phyloP scores from a whole-genome alignment of 345 rosid genomes.

The Populus deltoides region DNA sequence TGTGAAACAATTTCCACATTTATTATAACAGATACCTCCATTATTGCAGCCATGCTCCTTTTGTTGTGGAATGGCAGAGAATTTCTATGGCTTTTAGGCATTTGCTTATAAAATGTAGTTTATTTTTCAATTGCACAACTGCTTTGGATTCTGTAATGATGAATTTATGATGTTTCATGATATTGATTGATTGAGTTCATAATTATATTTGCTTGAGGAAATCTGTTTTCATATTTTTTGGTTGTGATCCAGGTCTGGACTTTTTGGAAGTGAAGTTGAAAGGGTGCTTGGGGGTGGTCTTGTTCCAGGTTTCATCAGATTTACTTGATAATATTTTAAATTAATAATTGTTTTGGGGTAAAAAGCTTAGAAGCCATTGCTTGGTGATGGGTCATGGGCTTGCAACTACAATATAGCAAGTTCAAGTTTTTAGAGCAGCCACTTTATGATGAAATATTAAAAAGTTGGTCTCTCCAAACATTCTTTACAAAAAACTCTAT shows the following conservation, averaged over 20 bases:
- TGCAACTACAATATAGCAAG: background rate
- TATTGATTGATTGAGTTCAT: background rate
- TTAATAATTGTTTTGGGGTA: background rate
- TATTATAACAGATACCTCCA: background rate
- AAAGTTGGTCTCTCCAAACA: background rate
- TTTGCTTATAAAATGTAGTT: background rate
- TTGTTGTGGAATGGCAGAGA: background rate
- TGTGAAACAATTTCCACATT: background rate
- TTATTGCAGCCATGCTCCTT: background rate
- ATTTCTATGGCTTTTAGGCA: background rate
- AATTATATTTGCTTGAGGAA: background rate
- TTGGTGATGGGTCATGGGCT: background rate
- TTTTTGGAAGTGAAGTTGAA: constrained; percentile 76
- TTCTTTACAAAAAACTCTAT: background rate
- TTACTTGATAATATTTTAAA: constrained; percentile 8
- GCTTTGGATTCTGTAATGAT: background rate
- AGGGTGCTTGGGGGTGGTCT: constrained; percentile 97
- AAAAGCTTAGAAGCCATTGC: too few relatives aligned
- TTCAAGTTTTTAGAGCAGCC: too few relatives aligned
- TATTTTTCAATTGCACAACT: background rate
- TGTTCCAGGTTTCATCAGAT: constrained; percentile 70
- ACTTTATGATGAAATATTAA: background rate
- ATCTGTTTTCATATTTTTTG: background rate
- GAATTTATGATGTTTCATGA: background rate
- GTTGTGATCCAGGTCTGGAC: constrained; percentile 53